Conservation (phyloP, 2,329 filamentous ascomycete genomes). For the Shiraia sp. region DNA sequence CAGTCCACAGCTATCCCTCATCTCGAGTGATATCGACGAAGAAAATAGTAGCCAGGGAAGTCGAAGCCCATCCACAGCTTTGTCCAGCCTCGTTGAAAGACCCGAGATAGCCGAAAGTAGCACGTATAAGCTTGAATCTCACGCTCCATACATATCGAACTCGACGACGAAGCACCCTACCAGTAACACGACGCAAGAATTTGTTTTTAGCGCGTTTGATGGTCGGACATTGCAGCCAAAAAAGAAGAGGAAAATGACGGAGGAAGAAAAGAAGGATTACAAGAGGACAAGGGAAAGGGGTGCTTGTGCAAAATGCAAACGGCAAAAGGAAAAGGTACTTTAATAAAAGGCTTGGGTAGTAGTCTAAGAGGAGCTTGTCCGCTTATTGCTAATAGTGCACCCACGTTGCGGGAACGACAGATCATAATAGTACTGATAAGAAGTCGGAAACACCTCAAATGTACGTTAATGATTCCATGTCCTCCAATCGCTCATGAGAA, state of each 20-base stretch:
- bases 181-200: conserved; percentile 14
- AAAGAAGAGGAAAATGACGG: conserved; percentile 33
- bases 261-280: conserved; percentile 26
- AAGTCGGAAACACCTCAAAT: too few species aligned
- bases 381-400: too few species aligned
- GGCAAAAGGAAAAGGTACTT: conserved; percentile 34
- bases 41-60: background rate
- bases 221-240: conserved; percentile 22
- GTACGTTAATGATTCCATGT: too few species aligned
- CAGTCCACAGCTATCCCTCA: conserved; percentile 4
- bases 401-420: too few species aligned
- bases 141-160: background rate
- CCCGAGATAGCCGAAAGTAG: too few species aligned
- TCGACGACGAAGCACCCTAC: background rate
- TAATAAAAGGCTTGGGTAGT: too few species aligned
- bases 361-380: too few species aligned
- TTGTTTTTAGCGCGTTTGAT: conserved; percentile 31
- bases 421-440: too few species aligned
- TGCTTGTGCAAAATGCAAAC: conserved; percentile 31
- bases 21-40: background rate
- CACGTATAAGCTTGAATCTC: too few species aligned
- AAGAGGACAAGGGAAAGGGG: conserved; percentile 31
- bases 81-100: too few species aligned
- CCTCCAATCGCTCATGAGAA: too few species aligned
- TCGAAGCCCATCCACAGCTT: too few species aligned